Base-by-base conservation (phyloP, 768 basidiomycete species). In the Boletus eberwhitei region DNA sequence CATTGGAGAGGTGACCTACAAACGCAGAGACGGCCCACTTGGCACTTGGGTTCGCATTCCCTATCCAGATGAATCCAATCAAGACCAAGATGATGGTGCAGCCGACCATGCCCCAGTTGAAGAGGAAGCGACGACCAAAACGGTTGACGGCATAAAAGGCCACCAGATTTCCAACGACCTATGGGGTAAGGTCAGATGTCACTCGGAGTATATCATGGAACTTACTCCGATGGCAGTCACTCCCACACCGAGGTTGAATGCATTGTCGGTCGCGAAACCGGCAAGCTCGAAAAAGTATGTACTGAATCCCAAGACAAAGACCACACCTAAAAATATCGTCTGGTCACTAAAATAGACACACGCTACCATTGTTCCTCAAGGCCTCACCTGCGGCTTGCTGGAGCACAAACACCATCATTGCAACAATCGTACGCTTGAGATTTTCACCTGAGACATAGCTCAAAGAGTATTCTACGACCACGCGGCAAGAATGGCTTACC, bases 231-330 rank as follows among this genome's bases (percentile, higher is more conserved):
- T 63, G n/a, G 65, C 68, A 0, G 58, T 63, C 32, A 68, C 52
- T 6, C 68, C 66, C 19, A 68, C 38, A 12, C 70, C 69, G 5
- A 73, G 66, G 50, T 71, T 59, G 50, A 74, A 73, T 1, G 72
- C 70, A 1, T 66, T 63, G 49, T 39, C 48, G 13, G 55, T 40
- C 5, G 60, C 50, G 47, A 73, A 72, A 24, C 72, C 68, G 14
- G 72, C 64, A 35, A 74, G 72, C 54, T 73, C 69, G 36, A 73
- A 72, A 55, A 73, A 72, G 63, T 73, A 73, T 44, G 64, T 64
- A 14, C 67, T 65, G 47, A 47, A 69, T n/a, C 64, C 62, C 49
- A 68, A 50, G 7, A 68, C 59, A 48, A 68, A 69, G 32, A 63
- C 59, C 2, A 67, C 63, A 32, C 67, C 67, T 68, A 21, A 40